A percentile compares a stretch with the other conserved stretches of the same genome.
Evolutionary conservation across 306 rosid genomes (phyloP).

Genomic region (Acacia confusa): DNA sequence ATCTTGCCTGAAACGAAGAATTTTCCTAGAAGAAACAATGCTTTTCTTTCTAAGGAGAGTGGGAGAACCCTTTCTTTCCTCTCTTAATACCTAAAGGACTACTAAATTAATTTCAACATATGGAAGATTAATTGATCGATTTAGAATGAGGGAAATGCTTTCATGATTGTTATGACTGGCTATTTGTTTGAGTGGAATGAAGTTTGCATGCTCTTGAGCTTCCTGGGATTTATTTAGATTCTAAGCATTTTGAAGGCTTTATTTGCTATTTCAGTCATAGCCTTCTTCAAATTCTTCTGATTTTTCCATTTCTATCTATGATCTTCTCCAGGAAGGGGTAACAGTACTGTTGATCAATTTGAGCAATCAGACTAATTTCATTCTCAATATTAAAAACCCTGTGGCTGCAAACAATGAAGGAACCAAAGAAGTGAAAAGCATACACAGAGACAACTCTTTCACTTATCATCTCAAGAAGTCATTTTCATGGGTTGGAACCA

Average conservation of each 20-base stretch:
- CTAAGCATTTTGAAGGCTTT: background rate
- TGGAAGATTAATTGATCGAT: background rate
- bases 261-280: background rate
- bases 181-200: background rate
- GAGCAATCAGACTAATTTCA: conserved; percentile 73
- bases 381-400: conserved; percentile 39
- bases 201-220: background rate
- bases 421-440: conserved; percentile 20
- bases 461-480: conserved; percentile 57
- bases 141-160: background rate
- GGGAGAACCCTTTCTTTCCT: background rate
- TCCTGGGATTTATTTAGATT: background rate
- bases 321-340: conserved; percentile 59
- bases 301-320: conserved; percentile 4
- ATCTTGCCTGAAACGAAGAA: background rate
- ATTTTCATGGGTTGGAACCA: conserved; percentile 77
- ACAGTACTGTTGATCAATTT: conserved; percentile 76
- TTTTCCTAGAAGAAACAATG: background rate
- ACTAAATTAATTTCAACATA: background rate
- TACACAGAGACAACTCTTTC: conserved; percentile 35
- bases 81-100: background rate
- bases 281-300: conserved; percentile 6
- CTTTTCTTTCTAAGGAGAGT: background rate
- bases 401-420: conserved; percentile 30
- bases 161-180: background rate